Conservation (phyloP, 2,329 filamentous ascomycete species). For the Lachnellula subtilissima region DNA sequence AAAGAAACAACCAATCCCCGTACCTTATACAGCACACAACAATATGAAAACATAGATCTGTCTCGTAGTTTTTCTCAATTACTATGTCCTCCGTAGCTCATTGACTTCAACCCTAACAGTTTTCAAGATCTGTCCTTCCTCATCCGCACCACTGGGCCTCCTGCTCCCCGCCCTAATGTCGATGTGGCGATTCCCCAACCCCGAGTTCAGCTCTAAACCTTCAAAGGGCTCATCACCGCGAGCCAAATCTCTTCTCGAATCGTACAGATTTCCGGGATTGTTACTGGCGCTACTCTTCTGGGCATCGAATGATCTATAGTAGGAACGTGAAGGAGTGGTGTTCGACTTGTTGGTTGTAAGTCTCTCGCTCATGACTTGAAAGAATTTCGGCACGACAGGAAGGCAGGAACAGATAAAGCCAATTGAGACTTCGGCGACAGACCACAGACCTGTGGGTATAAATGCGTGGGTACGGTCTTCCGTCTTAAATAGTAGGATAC, state of each 20-base stretch:
- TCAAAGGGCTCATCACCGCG: not conserved
- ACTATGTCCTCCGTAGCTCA: not conserved
- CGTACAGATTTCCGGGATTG: not conserved
- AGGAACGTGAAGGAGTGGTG: not conserved
- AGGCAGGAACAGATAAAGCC: conserved; percentile 4
- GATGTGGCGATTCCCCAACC: not conserved
- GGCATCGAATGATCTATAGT: not conserved
- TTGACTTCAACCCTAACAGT: not conserved
- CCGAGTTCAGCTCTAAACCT: not conserved
- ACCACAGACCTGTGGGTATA: conserved; percentile 1
- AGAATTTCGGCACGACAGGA: conserved; percentile 2
- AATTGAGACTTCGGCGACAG: conserved; percentile 1
- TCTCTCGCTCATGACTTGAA: not conserved
- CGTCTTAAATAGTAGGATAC: conserved; percentile 3
- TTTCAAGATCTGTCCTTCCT: not conserved
- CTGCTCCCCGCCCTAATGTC: not conserved
- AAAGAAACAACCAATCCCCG: not conserved
- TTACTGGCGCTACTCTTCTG: not conserved
- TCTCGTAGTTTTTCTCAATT: not conserved
- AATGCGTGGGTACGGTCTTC: conserved; percentile 3
- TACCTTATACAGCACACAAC: not conserved
- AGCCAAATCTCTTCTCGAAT: not conserved
- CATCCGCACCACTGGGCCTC: not conserved
- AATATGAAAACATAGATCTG: not conserved
- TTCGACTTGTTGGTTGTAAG: not conserved